phyloP scores from a whole-genome alignment of 2,329 filamentous ascomycete species.

The Botryotinia calthae region DNA sequence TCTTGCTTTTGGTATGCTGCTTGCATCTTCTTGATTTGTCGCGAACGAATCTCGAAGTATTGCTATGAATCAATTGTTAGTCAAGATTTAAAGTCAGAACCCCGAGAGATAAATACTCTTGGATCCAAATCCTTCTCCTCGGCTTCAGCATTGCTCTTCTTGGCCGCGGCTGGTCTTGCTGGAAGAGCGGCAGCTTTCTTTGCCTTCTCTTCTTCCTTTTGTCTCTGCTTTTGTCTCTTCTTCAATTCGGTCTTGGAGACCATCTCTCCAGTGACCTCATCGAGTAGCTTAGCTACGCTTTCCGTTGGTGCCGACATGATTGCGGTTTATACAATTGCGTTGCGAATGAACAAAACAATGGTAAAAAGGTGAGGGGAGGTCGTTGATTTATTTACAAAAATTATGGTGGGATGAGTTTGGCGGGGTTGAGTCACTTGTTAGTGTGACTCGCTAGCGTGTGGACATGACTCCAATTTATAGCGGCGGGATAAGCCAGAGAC shows the following conservation, averaged over 20 bases:
- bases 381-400: slow-evolving; percentile 7
- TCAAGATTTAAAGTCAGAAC: neutral
- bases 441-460: neutral
- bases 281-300: slow-evolving; percentile 55
- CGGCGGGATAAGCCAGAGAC: neutral
- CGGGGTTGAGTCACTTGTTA: slow-evolving; percentile 2
- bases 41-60: slow-evolving; percentile 96
- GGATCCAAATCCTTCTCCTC: slow-evolving; percentile 73
- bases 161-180: slow-evolving; percentile 56
- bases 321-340: slow-evolving; percentile 21
- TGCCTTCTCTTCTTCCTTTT: slow-evolving; percentile 84
- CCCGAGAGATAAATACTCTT: slow-evolving; percentile 52
- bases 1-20: slow-evolving; percentile 61
- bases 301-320: slow-evolving; percentile 37
- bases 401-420: slow-evolving; percentile 7
- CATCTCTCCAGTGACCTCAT: slow-evolving; percentile 89
- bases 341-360: neutral
- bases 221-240: slow-evolving; percentile 89
- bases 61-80: slow-evolving; percentile 48
- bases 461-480: neutral
- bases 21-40: slow-evolving; percentile 64
- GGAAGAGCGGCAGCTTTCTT: slow-evolving; percentile 73
- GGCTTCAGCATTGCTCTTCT: slow-evolving; percentile 51
- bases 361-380: neutral
- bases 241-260: slow-evolving; percentile 86